Evolutionary conservation across 1,284 basidiomycete species (phyloP), one percentile per base, ranked within the genome.

Genomic region (Cutaneotrichosporon spelunceum): DNA sequence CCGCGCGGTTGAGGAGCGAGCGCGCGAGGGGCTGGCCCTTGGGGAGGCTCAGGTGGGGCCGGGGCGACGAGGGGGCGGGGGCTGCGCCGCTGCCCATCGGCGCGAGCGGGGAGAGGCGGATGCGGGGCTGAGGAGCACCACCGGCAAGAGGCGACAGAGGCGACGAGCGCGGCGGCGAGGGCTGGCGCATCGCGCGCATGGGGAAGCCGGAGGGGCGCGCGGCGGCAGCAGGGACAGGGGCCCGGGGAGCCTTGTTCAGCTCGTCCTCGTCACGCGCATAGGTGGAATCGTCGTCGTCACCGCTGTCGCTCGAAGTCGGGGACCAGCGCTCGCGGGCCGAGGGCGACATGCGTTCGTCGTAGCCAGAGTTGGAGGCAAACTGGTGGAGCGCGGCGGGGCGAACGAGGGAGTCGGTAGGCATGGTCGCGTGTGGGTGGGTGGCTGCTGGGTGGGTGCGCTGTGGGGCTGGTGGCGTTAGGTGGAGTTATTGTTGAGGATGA

Each of bases 11-110:
- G 45, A 78, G 72, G 8, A 78, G 63, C 1, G 74, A 68, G 49
- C 75, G 59, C 19, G 75, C 61, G 33, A 78, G 68, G 1, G 74
- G 71, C 65, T 75, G 73, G 7, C 70, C 67, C 67, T 76, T 75
- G 44, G 72, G 70, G 11, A 75, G 52, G 36, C 55, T 36, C 13
- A n/a, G 23, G 5, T 23, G 14, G 23, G 52, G 52, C 34, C 54
- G 58, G 29, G 47, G 55, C 19, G 30, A 48, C 8, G 54, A 26
- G 3, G 57, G 26, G 2, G 59, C 19, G 27, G 55, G 23, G 3
- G 53, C 47, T 5, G 39, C 26, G 14, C 26, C 27, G 8, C 26
- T 29, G 19, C 48, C 26, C 53, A 29, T 30, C 26, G 62, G 54
- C 14, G 56, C 33, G 44, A 50, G 57, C 23, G 33, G 44, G 29